Evolutionary conservation across 345 rosid species (phyloP), one percentile per base, ranked within the genome.

Genomic region (Limnanthes douglasii): DNA sequence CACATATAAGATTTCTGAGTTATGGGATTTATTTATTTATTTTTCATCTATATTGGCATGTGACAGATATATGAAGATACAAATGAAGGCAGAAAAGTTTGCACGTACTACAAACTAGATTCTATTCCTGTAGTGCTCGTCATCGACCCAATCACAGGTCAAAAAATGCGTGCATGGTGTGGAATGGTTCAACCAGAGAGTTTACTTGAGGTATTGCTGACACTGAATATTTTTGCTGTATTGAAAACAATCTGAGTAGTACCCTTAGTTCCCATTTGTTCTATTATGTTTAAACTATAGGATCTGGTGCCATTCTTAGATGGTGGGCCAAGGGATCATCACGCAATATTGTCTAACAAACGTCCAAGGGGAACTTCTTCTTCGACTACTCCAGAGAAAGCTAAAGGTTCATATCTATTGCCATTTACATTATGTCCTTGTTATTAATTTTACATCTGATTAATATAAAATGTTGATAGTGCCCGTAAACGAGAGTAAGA

Each of bases 71-170:
- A 75, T 59, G 96, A 90, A 41, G 94, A 90, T 61, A 69, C 88
- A 30, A 73, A 84, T 10, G 98, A 78, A 41, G 98, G 98, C 35
- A 69, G 53, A 68, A 92, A 85, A 65, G 94, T 92, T 13, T 69
- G 96, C 61, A 92, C 96, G 25, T 78, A 73, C 53, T 85, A 85
- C 68, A 75, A 57, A 49, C 60, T 92, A 50, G 90, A 75, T 54
- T 70, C 78, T 3, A 56, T 81, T 52, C 99, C 99, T 6, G 94
- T 73, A 30, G 74, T 92, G 31, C 96, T 92, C 4, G 83, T 92
- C 35, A 64, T 92, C 21, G 99, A 92, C 45, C 99, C 99, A 35
- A 73, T 88, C 51, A 81, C 99, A 2, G 99, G 96, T 37, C 93
- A 92, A 57, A 85, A 67, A 61, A 85, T 85, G 93, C 72, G 70